Conservation (phyloP, 2,329 filamentous ascomycete species). For the Verticillium isaacii region DNA sequence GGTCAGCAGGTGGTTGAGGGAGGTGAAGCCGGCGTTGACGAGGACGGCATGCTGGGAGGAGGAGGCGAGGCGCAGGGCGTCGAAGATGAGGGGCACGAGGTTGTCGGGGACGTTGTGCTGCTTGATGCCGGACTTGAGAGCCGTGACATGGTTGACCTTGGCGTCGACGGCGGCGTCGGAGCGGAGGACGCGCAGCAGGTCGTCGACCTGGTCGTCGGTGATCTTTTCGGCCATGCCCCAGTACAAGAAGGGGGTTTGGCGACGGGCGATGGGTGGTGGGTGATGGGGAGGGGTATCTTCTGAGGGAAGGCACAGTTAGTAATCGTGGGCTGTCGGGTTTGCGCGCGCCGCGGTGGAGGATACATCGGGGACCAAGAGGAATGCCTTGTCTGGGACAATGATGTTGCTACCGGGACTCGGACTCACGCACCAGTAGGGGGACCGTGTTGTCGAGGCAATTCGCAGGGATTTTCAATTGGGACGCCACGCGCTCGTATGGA, state of each 20-base stretch:
- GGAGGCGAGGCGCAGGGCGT: slow-evolving; percentile 73
- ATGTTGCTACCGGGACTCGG: neutral
- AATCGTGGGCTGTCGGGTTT: neutral
- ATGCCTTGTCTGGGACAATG: neutral
- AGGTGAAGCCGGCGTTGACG: slow-evolving; percentile 79
- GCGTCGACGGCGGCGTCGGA: slow-evolving; percentile 64
- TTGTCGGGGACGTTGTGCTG: slow-evolving; percentile 82
- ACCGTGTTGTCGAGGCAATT: neutral
- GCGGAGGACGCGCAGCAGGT: slow-evolving; percentile 47
- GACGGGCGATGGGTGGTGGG: neutral
- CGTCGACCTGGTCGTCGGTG: slow-evolving; percentile 53
- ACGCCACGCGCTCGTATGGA: neutral
- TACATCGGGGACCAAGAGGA: neutral
- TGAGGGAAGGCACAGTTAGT: neutral
- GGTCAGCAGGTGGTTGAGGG: slow-evolving; percentile 81
- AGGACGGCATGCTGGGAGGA: slow-evolving; percentile 72
- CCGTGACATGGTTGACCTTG: slow-evolving; percentile 67
- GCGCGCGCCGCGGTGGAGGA: neutral
- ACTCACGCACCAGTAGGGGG: neutral
- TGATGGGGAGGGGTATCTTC: neutral
- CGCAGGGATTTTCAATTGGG: neutral
- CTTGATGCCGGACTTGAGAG: slow-evolving; percentile 84
- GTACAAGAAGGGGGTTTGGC: neutral
- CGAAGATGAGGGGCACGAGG: slow-evolving; percentile 70
- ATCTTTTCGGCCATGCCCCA: slow-evolving; percentile 50